Evolutionary conservation across 495 filamentous ascomycete species (phyloP).

Genomic region (Trichocladium antarcticum): DNA sequence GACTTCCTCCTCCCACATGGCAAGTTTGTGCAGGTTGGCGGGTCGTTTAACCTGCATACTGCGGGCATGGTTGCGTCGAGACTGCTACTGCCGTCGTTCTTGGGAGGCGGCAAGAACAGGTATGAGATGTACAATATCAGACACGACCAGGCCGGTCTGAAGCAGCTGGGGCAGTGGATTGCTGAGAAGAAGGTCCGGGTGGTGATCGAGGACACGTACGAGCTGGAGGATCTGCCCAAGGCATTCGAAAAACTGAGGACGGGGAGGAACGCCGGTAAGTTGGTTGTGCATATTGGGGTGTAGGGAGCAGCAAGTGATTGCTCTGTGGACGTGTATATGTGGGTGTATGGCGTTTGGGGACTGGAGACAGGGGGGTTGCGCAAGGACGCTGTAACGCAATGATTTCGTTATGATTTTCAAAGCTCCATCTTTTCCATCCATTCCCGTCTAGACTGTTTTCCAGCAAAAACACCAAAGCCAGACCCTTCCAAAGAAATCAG

Average conservation of each 20-base stretch:
- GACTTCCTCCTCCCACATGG: constrained; percentile 44
- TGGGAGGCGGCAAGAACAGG: constrained; percentile 55
- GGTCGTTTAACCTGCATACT: constrained; percentile 2
- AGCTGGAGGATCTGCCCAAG: constrained; percentile 44
- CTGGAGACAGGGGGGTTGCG: too few species aligned
- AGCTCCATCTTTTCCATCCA: too few species aligned
- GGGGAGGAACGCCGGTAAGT: constrained; percentile 50
- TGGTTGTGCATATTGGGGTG: constrained; percentile 47
- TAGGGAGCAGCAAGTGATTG: too few species aligned
- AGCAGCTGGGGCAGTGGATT: constrained; percentile 28
- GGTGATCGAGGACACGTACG: constrained; percentile 45
- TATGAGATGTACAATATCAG: constrained; percentile 34
- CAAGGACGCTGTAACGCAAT: too few species aligned
- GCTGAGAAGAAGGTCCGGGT: constrained; percentile 47
- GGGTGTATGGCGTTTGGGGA: background rate
- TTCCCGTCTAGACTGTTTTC: too few species aligned
- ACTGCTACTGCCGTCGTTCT: constrained; percentile 40
- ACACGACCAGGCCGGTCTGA: constrained; percentile 32
- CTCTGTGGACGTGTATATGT: background rate
- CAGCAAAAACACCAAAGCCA: too few species aligned
- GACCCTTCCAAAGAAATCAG: too few species aligned
- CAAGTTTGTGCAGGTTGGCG: constrained; percentile 50
- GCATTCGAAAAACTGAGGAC: constrained; percentile 49
- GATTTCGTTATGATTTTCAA: too few species aligned
- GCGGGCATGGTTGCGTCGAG: constrained; percentile 19